Conservation (phyloP, 345 rosid genomes). For the Populus simonii region DNA sequence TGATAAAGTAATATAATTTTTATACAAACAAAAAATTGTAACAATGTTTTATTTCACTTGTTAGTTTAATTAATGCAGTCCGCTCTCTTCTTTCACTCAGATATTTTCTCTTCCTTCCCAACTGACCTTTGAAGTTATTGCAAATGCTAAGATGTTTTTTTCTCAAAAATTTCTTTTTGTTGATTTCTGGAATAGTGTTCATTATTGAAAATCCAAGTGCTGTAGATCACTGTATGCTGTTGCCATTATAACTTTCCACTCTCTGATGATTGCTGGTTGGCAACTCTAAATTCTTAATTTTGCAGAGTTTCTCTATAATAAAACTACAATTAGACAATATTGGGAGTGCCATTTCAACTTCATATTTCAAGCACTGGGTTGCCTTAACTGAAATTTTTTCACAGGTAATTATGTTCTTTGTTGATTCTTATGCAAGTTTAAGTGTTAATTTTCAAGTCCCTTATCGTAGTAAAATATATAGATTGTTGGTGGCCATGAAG, state of each 20-base stretch:
- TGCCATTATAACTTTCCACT: background rate
- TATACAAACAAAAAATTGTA: too few species aligned
- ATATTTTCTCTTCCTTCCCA: background rate
- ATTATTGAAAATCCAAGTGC: background rate
- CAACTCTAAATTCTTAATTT: constrained; percentile 4
- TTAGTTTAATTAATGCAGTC: too few species aligned
- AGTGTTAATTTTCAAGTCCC: constrained; percentile 2
- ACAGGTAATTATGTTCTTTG: constrained; percentile 49
- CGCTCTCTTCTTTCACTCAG: background rate
- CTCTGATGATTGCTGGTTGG: background rate
- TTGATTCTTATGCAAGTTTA: constrained; percentile 1
- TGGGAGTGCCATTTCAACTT: constrained; percentile 41
- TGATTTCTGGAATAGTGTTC: background rate
- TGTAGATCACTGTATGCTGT: background rate
- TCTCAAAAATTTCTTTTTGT: background rate
- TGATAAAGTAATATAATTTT: too few species aligned
- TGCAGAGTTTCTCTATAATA: constrained; percentile 72
- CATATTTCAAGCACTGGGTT: constrained; percentile 86
- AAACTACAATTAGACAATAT: constrained; percentile 52
- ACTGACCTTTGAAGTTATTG: background rate
- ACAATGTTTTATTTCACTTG: too few species aligned
- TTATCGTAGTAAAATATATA: constrained; percentile 17
- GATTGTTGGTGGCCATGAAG: constrained; percentile 66
- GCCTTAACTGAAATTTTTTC: constrained; percentile 71
- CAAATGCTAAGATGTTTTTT: background rate